Percentiles rank a stretch among this genome's conserved stretches.
These are phyloP conservation scores for Caloboletus inedulis DNA, from an alignment of 1,284 basidiomycete species.

Conservation along the genomic window DNA sequence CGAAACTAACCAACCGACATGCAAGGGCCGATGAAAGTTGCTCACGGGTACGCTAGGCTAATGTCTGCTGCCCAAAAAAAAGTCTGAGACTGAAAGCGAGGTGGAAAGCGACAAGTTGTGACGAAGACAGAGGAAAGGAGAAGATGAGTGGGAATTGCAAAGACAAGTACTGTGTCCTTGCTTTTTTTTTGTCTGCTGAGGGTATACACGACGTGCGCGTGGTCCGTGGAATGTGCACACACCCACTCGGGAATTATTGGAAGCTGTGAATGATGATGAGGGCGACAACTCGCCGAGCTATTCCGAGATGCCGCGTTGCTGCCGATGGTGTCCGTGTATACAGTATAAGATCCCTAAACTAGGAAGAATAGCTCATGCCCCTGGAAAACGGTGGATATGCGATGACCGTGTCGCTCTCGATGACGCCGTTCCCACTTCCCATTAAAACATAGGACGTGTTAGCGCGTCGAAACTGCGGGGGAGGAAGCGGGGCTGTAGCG, in stretches of 20 bases:
- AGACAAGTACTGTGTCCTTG: background rate
- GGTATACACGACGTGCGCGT: conserved; percentile 10
- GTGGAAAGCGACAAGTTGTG: background rate
- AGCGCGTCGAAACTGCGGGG: conserved; percentile 27
- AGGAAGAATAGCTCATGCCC: conserved; percentile 25
- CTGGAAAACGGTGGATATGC: conserved; percentile 17
- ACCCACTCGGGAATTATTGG: background rate
- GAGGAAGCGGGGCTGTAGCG: conserved; percentile 12
- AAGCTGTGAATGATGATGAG: background rate
- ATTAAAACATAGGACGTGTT: conserved; percentile 27
- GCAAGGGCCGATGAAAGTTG: background rate
- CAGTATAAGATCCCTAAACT: background rate
- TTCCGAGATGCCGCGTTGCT: background rate
- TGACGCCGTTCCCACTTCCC: background rate
- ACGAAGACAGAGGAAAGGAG: background rate
- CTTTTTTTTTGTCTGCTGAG: background rate
- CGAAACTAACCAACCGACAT: background rate
- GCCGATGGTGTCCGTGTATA: background rate
- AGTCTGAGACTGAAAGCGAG: conserved; percentile 1
- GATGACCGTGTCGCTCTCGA: conserved; percentile 4
- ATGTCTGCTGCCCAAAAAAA: background rate
- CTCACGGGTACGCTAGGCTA: conserved; percentile 9
- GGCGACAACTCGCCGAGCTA: no score
- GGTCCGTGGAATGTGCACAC: background rate
- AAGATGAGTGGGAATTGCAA: background rate